Evolutionary conservation across 169 alveolate genomes (phyloP).

Genomic region (Plasmodium billcollinsi): DNA sequence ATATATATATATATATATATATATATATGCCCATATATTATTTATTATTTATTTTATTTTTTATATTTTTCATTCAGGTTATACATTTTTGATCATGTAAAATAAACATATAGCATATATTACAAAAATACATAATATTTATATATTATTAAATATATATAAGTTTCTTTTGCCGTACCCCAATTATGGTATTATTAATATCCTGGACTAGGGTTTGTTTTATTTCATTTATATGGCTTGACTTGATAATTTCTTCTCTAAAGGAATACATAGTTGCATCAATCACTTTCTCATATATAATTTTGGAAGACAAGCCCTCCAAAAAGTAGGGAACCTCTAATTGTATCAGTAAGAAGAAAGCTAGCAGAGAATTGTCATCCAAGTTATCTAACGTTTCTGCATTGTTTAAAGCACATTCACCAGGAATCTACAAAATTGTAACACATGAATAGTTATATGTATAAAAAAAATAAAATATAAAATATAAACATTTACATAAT

Average conservation of each 20-base stretch:
- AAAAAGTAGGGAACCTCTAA: constrained; percentile 40
- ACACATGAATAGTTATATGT: background rate
- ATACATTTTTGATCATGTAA: no score
- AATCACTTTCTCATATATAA: constrained; percentile 45
- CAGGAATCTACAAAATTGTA: constrained; percentile 1
- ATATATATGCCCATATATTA: background rate
- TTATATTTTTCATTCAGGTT: no score
- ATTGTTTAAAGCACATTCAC: background rate
- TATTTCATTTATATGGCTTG: constrained; percentile 3
- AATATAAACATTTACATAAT: background rate
- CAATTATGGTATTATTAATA: constrained; percentile 8
- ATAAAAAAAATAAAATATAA: background rate
- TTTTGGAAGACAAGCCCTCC: constrained; percentile 7
- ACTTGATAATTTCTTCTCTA: constrained; percentile 20
- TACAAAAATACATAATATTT: background rate
- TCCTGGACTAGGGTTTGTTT: constrained; percentile 24
- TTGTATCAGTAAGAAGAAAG: constrained; percentile 53
- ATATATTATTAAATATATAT: background rate
- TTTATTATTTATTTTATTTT: no score
- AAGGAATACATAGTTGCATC: constrained; percentile 28
- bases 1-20: constrained; percentile 1
- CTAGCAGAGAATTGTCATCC: constrained; percentile 27
- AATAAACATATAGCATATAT: no score
- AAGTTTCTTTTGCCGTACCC: constrained; percentile 10
- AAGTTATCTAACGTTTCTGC: constrained; percentile 9